These are phyloP conservation scores for Sarocladium oryzae DNA, from an alignment of 2,329 filamentous ascomycete species.

Conservation along the genomic window DNA sequence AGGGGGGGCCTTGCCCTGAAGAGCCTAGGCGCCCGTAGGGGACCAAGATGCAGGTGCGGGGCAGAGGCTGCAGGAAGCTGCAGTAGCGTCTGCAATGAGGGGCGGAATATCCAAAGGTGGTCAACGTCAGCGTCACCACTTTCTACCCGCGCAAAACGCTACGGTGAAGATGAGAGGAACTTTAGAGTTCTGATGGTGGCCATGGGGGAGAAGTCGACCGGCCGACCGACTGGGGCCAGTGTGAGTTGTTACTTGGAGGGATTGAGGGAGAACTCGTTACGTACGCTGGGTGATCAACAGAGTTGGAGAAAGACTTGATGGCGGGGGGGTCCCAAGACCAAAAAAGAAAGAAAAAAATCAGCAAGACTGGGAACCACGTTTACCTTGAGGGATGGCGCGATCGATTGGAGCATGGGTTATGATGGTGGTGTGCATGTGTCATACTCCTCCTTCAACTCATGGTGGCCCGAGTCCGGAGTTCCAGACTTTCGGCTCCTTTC, in stretches of 20 bases:
- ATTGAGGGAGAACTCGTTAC: no score
- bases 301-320: no score
- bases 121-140: slow-evolving; percentile 1
- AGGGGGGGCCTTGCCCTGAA: neutral
- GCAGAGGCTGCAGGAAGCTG: neutral
- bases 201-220: neutral
- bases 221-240: no score
- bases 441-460: neutral
- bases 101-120: slow-evolving; percentile 2
- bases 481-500: neutral
- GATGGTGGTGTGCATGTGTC: slow-evolving; percentile 8
- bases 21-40: neutral
- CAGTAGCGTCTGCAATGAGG: neutral
- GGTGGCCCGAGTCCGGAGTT: slow-evolving; percentile 4
- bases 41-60: neutral
- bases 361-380: no score
- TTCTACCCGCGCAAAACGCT: neutral
- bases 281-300: no score
- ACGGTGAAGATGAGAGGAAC: no score
- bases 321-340: no score
- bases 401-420: no score
- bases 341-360: no score
- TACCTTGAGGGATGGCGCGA: no score
- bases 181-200: neutral
- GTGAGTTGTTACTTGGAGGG: no score